Evolutionary conservation across 1,139 yeast genomes (phyloP), one percentile per base, ranked within the genome.

Genomic region (Blastobotrys buckinghamii): DNA sequence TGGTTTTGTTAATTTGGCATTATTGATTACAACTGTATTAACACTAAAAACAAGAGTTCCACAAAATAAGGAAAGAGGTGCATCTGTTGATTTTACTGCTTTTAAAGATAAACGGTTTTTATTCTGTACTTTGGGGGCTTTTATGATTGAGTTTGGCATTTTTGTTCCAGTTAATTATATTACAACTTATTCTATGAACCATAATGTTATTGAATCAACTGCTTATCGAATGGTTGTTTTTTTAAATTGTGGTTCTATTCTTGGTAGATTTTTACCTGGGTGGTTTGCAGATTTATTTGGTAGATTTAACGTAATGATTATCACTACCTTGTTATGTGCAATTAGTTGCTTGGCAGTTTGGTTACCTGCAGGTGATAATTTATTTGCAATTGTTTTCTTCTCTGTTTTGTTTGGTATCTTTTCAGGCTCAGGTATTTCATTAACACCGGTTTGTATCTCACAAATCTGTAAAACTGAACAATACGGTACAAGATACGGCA

Each of bases 401-500:
- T 66, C 78, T 0, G 72, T 72, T 1, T 51, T 79, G 16, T 77
- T 78, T 52, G 87, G 87, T 0, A 72, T 78, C 55, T 74, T 74
- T 62, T 67, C 74, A 29, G 77, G 79, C 8, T 70, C 78, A 0
- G 69, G 75, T 5, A 65, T 76, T 44, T 69, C 79, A 19, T 53
- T 76, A 52, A 67, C 75, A 0, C 78, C 79, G 0, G 74, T 71
- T 3, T 68, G 74, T 52, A 63, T 73, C 17, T 67, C 73, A 0
- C 88, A 82, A 62, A 79, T 84, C 19, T 79, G 87, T 39, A 74
- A 74, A 44, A 78, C 83, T 1, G 79, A 78, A 39, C 76, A 75
- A 49, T 82, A 82, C 57, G 90, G 90, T 27, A 79, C 76, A 58
- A 73, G 84, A 26, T 83, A 79, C 59, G 86, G 89, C 0, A 81